Evolutionary conservation across 192 early-diverging fungal species (phyloP), one percentile per base, ranked within the genome.

Genomic region (Entomortierella parvispora): DNA sequence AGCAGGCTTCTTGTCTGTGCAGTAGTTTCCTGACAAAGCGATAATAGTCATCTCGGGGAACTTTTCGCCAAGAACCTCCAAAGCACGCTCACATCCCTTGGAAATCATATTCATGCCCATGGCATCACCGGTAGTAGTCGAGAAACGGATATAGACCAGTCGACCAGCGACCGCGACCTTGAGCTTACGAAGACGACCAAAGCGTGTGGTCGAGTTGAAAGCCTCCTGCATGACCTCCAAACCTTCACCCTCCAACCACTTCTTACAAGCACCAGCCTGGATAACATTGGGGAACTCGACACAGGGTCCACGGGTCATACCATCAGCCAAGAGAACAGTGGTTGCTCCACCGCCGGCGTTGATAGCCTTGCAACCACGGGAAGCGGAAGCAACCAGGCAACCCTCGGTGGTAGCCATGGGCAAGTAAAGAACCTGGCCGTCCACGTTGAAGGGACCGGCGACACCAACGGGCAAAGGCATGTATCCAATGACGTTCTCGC

Each of bases 71-170:
- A 93, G 84, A 4, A 85, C 69, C 12, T 84, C 79, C 55, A 96
- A 77, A 4, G 94, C 83, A 81, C 90, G 87, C 82, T 96, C 95
- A 66, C 91, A 92, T n/a, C 94, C 93, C 77, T 96, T 96, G 33
- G 94, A 95, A 48, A 95, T 96, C 94, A 96, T 96, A 78, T 96
- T 96, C 94, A 96, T 96, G 40, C 94, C 95, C 95, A 96, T 96
- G 8, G 95, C 95, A 79, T 96, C 95, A 49, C 95, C 95, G 1
- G 95, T 96, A 1, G 89, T 83, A 2, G 94, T 94, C 0, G 90
- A 83, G 81, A 96, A 96, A 40, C 95, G 91, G 58, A 96, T 89
- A 51, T 85, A 96, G 6, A 94, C 82, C 47, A 95, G 81, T 32
- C 88, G 83, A 14, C 95, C 95, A 40, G 93, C 92, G 14, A 95